A percentile compares a stretch with the other conserved stretches of the same genome.
Evolutionary conservation across 2,329 filamentous ascomycete species (phyloP).

Genomic region (Ceratocystis alfenasii): DNA sequence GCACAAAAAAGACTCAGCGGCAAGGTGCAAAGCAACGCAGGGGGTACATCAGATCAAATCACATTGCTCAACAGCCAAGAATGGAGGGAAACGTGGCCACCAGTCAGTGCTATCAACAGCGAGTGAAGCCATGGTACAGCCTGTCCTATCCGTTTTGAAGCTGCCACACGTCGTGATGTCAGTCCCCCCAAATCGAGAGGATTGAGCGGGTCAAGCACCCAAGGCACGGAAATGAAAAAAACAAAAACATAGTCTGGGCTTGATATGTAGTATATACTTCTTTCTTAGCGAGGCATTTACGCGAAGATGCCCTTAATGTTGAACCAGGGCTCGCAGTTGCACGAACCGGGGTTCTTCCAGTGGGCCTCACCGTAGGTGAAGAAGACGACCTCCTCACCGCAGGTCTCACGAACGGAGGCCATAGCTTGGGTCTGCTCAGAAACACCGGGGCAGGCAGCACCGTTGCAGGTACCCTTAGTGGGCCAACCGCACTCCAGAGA

Average conservation of each 20-base stretch:
- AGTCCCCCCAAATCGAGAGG: neutral
- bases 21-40: neutral
- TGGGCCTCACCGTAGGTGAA: constrained; percentile 69
- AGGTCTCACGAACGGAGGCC: constrained; percentile 51
- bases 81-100: too few species aligned
- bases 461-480: constrained; percentile 55
- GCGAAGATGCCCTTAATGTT: constrained; percentile 37
- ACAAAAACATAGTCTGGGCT: neutral
- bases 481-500: constrained; percentile 93
- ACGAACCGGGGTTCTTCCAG: constrained; percentile 66
- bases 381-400: constrained; percentile 60
- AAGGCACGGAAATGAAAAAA: neutral
- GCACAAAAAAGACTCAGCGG: too few species aligned
- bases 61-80: neutral
- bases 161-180: too few species aligned
- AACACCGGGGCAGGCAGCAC: constrained; percentile 54
- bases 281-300: neutral
- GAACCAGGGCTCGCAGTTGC: constrained; percentile 70
- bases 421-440: constrained; percentile 62
- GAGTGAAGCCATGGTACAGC: too few species aligned
- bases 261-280: constrained; percentile 10
- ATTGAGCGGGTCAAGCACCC: neutral
- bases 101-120: too few species aligned
- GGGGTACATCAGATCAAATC: neutral
- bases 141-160: too few species aligned